Conservation (phyloP, 306 rosid genomes). For the Medicago arabica region DNA sequence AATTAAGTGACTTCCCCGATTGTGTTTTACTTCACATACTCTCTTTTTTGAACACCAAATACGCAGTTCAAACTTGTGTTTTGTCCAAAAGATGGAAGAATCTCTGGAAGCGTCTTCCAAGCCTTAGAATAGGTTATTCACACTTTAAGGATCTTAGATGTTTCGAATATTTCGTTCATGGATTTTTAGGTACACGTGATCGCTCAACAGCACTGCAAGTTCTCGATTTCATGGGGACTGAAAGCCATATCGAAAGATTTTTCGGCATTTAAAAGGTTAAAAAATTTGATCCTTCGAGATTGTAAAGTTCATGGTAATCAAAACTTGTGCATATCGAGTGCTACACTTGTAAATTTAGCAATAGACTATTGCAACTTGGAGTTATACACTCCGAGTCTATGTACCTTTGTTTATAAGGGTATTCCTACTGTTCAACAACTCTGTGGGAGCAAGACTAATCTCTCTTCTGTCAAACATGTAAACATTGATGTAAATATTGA, state of each 20-base stretch:
- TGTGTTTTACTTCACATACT: background rate
- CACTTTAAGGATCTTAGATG: background rate
- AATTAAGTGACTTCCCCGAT: background rate
- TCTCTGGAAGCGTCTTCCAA: background rate
- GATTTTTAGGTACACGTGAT: background rate
- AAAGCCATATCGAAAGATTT: too few species aligned
- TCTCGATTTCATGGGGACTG: background rate
- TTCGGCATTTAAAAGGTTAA: too few species aligned
- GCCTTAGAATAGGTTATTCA: background rate
- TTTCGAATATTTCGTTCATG: too few species aligned
- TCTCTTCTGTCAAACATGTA: background rate
- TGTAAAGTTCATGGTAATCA: too few species aligned
- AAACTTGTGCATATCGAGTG: too few species aligned
- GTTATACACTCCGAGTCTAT: background rate
- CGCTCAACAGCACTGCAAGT: background rate
- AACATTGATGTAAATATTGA: background rate
- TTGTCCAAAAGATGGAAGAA: background rate
- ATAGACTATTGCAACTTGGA: too few species aligned
- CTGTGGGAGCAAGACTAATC: background rate
- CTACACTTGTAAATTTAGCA: too few species aligned
- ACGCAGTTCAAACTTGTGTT: background rate
- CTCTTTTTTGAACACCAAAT: background rate
- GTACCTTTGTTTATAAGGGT: background rate
- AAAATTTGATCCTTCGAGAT: too few species aligned
- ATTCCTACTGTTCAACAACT: background rate